Conservation (phyloP, 129 eudicot genomes). For the Calendula officinalis region DNA sequence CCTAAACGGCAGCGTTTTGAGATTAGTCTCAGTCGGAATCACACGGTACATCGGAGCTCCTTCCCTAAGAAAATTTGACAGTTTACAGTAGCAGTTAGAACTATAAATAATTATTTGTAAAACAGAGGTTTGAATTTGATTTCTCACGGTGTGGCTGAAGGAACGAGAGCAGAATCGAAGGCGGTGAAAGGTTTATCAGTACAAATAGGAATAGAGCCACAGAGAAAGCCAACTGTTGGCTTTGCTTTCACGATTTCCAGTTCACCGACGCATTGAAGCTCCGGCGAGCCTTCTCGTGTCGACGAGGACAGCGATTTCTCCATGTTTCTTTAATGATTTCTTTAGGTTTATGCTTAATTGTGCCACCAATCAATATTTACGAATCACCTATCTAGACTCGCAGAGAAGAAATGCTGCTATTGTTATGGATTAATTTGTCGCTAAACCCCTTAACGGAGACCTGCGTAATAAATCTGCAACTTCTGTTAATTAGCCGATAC, state of each 20-base stretch:
- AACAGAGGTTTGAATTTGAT: background rate
- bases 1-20: constrained; percentile 60
- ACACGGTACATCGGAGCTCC: constrained; percentile 77
- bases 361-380: background rate
- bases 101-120: background rate
- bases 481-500: background rate
- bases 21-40: constrained; percentile 91
- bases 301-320: constrained; percentile 36
- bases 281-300: constrained; percentile 38
- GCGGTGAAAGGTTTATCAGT: constrained; percentile 61
- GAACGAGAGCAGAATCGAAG: constrained; percentile 67
- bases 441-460: constrained; percentile 6
- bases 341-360: constrained; percentile 15
- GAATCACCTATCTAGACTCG: constrained; percentile 5
- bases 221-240: constrained; percentile 72
- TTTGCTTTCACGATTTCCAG: constrained; percentile 69
- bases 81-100: background rate
- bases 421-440: constrained; percentile 11
- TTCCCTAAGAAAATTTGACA: constrained; percentile 39
- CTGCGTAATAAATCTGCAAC: constrained; percentile 6
- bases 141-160: constrained; percentile 53
- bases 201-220: constrained; percentile 85
- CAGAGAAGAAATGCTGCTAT: background rate
- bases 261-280: constrained; percentile 75
- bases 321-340: constrained; percentile 37